phyloP scores from a whole-genome alignment of 345 rosid genomes.

The Viola odorata region DNA sequence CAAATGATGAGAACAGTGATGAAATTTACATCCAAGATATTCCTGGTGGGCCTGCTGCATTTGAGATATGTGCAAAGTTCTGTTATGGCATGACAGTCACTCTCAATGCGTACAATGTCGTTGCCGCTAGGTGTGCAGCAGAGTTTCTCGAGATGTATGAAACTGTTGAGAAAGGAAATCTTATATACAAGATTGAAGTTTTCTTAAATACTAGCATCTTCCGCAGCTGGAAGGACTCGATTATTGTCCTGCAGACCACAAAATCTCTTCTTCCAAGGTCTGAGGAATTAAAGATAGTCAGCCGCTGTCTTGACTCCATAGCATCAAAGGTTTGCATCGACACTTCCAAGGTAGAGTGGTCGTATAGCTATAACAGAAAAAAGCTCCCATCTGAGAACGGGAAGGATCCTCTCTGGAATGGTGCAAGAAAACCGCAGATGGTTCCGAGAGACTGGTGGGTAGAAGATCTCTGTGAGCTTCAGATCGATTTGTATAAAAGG shows the following conservation, averaged over 20 bases:
- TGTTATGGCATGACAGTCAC: constrained; percentile 91
- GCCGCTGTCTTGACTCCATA: constrained; percentile 34
- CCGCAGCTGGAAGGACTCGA: constrained; percentile 52
- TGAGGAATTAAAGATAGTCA: constrained; percentile 27
- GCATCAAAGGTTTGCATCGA: constrained; percentile 42
- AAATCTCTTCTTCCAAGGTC: constrained; percentile 29
- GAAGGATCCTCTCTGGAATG: constrained; percentile 26
- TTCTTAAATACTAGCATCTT: constrained; percentile 46
- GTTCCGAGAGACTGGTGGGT: constrained; percentile 60
- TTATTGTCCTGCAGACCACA: constrained; percentile 40
- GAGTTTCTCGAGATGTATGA: constrained; percentile 53
- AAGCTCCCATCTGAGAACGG: constrained; percentile 34
- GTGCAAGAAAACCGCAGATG: constrained; percentile 20
- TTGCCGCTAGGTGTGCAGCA: constrained; percentile 78
- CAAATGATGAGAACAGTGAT: constrained; percentile 41
- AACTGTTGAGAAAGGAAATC: constrained; percentile 47
- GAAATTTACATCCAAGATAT: constrained; percentile 61
- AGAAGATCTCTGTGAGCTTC: constrained; percentile 49
- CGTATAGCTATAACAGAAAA: constrained; percentile 44
- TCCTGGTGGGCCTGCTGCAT: constrained; percentile 82
- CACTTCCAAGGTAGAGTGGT: constrained; percentile 41
- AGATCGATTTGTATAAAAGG: constrained; percentile 37
- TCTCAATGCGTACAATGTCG: constrained; percentile 80
- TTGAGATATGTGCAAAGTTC: constrained; percentile 83
- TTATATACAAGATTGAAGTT: constrained; percentile 48